Percentiles rank a stretch among this genome's conserved stretches.
Evolutionary conservation across 2,329 filamentous ascomycete genomes (phyloP).

Genomic region (Botrytis deweyae): DNA sequence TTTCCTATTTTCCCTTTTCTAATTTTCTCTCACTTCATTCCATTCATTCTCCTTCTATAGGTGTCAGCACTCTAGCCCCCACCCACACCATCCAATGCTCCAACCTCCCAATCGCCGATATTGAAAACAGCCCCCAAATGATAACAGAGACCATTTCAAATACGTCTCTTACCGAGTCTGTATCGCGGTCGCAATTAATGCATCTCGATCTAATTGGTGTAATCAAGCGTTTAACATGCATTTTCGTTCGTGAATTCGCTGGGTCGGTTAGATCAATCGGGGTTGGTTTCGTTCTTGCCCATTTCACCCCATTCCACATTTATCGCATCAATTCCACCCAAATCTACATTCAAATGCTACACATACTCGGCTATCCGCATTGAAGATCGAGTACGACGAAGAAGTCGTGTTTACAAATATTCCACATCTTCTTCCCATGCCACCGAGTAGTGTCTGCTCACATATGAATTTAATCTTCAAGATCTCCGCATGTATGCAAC

Average conservation of each 20-base stretch:
- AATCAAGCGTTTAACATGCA: background rate
- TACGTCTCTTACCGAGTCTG: background rate
- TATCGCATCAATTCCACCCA: background rate
- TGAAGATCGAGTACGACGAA: background rate
- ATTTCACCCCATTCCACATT: background rate
- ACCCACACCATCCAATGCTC: background rate
- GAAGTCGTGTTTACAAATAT: background rate
- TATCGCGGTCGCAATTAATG: background rate
- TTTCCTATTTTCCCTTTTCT: background rate
- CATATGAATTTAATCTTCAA: background rate
- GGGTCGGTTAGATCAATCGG: background rate
- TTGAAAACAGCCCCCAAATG: background rate
- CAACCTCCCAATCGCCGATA: background rate
- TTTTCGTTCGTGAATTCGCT: background rate
- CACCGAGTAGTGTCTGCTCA: background rate
- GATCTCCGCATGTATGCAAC: background rate
- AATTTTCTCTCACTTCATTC: background rate
- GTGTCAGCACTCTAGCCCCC: background rate
- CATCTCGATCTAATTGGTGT: background rate
- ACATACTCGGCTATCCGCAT: background rate
- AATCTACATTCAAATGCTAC: background rate
- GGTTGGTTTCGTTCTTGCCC: background rate
- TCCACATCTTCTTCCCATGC: background rate
- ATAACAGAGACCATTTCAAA: background rate
- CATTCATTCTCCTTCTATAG: background rate